Percentiles rank a stretch among this genome's conserved stretches.
Evolutionary conservation across 2,329 filamentous ascomycete species (phyloP).

Genomic region (Sporothrix humicola): DNA sequence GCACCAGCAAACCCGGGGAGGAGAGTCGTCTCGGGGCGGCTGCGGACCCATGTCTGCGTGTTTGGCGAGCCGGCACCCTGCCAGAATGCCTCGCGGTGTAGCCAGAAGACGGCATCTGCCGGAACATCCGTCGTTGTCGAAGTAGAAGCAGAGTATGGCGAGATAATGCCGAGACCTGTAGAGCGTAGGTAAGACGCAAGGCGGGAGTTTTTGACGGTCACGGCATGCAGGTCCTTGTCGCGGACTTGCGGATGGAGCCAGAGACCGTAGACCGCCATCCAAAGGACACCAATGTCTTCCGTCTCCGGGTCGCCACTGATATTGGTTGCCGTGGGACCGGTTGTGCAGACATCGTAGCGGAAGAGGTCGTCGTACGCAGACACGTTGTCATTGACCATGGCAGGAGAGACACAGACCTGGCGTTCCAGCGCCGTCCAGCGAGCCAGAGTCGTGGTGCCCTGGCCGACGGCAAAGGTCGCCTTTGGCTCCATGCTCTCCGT

Average conservation of each 20-base stretch:
- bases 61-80: conserved; percentile 57
- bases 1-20: conserved; percentile 44
- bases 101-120: conserved; percentile 35
- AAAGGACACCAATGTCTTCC: conserved; percentile 31
- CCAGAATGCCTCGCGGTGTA: conserved; percentile 39
- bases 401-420: conserved; percentile 35
- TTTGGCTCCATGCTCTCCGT: neutral
- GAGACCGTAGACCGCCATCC: conserved; percentile 36
- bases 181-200: conserved; percentile 34
- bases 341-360: neutral
- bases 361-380: conserved; percentile 34
- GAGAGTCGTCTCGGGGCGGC: conserved; percentile 63
- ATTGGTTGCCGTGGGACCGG: neutral
- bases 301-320: neutral
- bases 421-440: conserved; percentile 31
- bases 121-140: conserved; percentile 31
- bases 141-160: conserved; percentile 31
- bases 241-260: conserved; percentile 35
- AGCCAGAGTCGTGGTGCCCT: conserved; percentile 24
- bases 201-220: conserved; percentile 30
- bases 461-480: conserved; percentile 24
- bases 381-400: conserved; percentile 38
- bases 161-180: conserved; percentile 35
- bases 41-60: conserved; percentile 59
- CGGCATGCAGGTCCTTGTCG: conserved; percentile 33